Evolutionary conservation across 768 basidiomycete genomes (phyloP).

Genomic region (Tephrocybe sp.): DNA sequence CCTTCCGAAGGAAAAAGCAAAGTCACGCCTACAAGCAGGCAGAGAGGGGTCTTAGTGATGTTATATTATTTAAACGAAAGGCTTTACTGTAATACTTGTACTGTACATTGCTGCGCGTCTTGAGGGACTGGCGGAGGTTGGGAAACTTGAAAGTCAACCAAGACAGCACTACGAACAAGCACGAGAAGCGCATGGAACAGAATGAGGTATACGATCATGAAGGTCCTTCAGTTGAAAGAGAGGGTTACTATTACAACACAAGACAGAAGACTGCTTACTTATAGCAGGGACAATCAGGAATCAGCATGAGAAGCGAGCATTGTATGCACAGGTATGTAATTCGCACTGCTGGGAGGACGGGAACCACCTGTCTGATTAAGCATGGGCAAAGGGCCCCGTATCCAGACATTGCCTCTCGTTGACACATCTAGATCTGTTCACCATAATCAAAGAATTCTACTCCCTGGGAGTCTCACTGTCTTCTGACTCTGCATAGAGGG

Average conservation of each 20-base stretch:
- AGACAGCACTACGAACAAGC: conserved; percentile 30
- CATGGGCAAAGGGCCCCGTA: neutral
- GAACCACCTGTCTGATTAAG: too few species aligned
- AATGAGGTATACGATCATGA: conserved; percentile 1
- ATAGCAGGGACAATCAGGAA: neutral
- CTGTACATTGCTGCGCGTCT: conserved; percentile 61
- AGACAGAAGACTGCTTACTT: too few species aligned
- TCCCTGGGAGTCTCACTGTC: conserved; percentile 15
- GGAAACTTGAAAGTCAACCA: conserved; percentile 67
- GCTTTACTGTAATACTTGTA: conserved; percentile 57
- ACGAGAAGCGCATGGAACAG: conserved; percentile 1
- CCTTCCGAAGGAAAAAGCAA: conserved; percentile 71
- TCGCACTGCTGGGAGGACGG: too few species aligned
- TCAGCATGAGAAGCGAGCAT: too few species aligned
- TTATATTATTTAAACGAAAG: neutral
- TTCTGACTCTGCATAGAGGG: conserved; percentile 3
- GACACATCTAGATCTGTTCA: neutral
- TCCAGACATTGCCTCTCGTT: neutral
- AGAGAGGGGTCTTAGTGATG: neutral
- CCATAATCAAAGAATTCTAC: conserved; percentile 1
- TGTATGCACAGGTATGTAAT: too few species aligned
- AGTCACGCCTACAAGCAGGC: conserved; percentile 63
- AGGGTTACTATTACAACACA: too few species aligned
- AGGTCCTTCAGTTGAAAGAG: too few species aligned
- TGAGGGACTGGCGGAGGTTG: conserved; percentile 68